Evolutionary conservation across 768 basidiomycete genomes (phyloP).

Genomic region (Astraeus odoratus): DNA sequence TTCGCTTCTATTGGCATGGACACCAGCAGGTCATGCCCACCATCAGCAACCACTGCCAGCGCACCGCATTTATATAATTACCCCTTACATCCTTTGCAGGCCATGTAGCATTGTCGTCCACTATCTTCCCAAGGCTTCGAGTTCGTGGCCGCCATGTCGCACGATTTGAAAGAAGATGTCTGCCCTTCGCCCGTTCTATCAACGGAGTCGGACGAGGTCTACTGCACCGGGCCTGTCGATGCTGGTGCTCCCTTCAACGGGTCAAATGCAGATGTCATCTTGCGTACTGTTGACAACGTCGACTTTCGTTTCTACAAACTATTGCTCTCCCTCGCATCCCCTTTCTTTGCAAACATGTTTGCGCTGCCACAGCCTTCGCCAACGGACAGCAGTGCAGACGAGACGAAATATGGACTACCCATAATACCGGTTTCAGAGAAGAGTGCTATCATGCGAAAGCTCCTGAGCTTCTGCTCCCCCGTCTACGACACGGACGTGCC

Average conservation of each 20-base stretch:
- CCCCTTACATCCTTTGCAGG: too few species aligned
- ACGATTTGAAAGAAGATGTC: not conserved
- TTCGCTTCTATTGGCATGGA: too few species aligned
- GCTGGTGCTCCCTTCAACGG: conserved; percentile 41
- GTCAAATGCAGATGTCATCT: conserved; percentile 43
- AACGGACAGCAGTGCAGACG: conserved; percentile 21
- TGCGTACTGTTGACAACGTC: conserved; percentile 47
- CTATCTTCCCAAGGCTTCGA: not conserved
- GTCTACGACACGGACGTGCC: conserved; percentile 31
- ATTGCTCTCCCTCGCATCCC: conserved; percentile 49
- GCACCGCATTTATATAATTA: too few species aligned
- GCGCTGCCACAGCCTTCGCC: conserved; percentile 38
- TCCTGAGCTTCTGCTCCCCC: conserved; percentile 46
- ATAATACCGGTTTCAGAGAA: conserved; percentile 45
- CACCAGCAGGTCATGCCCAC: too few species aligned
- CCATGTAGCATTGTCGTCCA: not conserved
- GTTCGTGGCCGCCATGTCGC: not conserved
- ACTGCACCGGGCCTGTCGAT: conserved; percentile 16
- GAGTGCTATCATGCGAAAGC: conserved; percentile 31
- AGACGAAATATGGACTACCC: conserved; percentile 30
- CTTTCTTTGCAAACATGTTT: conserved; percentile 53
- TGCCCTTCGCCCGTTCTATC: not conserved
- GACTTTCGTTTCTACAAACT: conserved; percentile 49
- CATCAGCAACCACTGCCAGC: too few species aligned
- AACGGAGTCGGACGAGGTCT: not conserved